Evolutionary conservation across 805 yeast species (phyloP), one percentile per base, ranked within the genome.

Genomic region (Starmerella kuoi): DNA sequence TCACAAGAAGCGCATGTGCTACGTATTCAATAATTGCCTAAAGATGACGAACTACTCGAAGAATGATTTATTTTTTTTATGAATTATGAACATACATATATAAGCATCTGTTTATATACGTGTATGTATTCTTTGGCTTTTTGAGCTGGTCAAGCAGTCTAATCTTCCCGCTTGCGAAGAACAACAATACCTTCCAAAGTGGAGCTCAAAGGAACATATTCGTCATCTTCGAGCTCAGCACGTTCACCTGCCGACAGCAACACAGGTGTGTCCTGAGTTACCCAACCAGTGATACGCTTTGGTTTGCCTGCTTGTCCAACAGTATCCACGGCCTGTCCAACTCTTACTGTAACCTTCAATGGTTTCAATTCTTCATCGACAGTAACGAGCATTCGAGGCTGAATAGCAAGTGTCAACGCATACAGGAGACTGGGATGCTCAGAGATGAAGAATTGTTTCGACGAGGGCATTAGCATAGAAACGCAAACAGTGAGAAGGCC

Each of bases 291-390:
- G 37, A 91, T 91, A 11, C 96, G 87, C 69, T 91, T 91, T 37
- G 98, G 99, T 55, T 84, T 85, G 66, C 99, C 99, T 0, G 97
- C 99, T 62, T 88, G 97, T 26, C 98, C 99, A 48, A 91, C 97
- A 31, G 87, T 85, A 60, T 91, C 98, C 23, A 91, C 97, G 5
- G 98, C 97, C 65, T 88, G 96, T 49, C 99, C 99, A 24, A 91
- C 97, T 59, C 99, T 75, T 8, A 91, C 98, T 52, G 85, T 88
- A 8, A 91, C 97, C 68, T 88, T 88, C 48, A 91, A 66, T 28
- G 95, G 95, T 53, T 86, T 76, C 61, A 88, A 73, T 23, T 80
- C 76, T 60, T 87, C 95, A 61, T 88, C 94, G 35, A 91, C 83
- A 0, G 99, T 88, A 28, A 91, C 71, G 51, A 91, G 73, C 78